phyloP scores from a whole-genome alignment of 495 filamentous ascomycete genomes.

The Evernia prunastri region DNA sequence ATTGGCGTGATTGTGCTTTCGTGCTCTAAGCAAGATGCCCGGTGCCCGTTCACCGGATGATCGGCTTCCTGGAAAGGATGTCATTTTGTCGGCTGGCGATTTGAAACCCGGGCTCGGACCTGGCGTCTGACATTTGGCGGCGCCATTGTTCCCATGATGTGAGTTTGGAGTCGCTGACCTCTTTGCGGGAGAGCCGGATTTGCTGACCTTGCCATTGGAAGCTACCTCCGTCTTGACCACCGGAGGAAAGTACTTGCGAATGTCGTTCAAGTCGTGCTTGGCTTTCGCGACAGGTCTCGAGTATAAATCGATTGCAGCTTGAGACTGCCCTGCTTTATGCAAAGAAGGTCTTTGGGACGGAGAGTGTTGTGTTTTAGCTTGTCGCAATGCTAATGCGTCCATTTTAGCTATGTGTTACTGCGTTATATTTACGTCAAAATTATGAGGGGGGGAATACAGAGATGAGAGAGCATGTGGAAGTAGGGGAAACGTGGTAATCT shows the following conservation, averaged over 20 bases:
- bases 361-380: background rate
- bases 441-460: too few species aligned
- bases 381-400: background rate
- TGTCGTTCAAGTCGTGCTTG: background rate
- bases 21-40: background rate
- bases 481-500: too few species aligned
- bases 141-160: background rate
- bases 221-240: background rate
- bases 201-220: background rate
- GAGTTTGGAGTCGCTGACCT: background rate
- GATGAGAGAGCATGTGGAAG: too few species aligned
- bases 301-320: background rate
- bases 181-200: background rate
- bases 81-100: background rate
- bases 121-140: background rate
- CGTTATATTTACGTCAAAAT: too few species aligned
- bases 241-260: background rate
- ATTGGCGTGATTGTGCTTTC: background rate
- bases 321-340: background rate
- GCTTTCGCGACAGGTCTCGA: background rate
- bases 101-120: too few species aligned
- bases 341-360: background rate
- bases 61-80: background rate
- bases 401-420: background rate
- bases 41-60: background rate